A percentile compares a stretch with the other conserved stretches of the same genome.
Evolutionary conservation across 1,284 basidiomycete species (phyloP).

Genomic region (Fistulinella cinereoalba): DNA sequence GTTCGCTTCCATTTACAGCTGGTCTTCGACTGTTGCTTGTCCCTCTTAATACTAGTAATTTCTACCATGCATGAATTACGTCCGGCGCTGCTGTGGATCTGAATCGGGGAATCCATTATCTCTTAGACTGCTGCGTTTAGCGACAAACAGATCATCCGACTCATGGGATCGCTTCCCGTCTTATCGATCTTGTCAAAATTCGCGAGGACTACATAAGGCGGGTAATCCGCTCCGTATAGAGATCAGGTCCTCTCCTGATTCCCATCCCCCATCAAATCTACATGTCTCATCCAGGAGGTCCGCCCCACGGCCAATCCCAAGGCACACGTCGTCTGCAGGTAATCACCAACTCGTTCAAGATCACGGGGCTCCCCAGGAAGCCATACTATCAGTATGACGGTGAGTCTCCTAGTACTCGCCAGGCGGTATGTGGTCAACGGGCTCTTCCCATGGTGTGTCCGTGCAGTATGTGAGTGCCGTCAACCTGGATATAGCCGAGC

Average conservation of each 20-base stretch:
- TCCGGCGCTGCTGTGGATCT: slow-evolving; percentile 9
- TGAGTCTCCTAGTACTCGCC: no score
- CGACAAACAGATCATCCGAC: no score
- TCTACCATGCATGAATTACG: slow-evolving; percentile 3
- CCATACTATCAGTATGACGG: slow-evolving; percentile 40
- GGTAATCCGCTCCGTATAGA: no score
- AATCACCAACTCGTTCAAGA: slow-evolving; percentile 27
- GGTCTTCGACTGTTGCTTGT: slow-evolving; percentile 30
- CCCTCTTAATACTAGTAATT: slow-evolving; percentile 27
- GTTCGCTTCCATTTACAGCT: slow-evolving; percentile 28
- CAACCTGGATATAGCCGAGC: slow-evolving; percentile 5
- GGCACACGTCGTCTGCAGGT: slow-evolving; percentile 14
- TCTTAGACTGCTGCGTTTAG: no score
- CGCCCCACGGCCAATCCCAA: slow-evolving; percentile 14
- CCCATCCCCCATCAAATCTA: no score
- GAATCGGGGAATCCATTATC: no score
- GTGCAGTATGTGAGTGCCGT: slow-evolving; percentile 26
- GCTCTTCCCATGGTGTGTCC: slow-evolving; percentile 4
- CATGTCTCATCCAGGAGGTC: slow-evolving; percentile 24
- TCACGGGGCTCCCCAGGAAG: slow-evolving; percentile 30
- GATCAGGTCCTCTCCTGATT: no score
- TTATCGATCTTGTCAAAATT: no score
- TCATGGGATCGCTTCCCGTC: no score
- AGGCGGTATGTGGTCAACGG: slow-evolving; percentile 1
- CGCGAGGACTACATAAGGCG: no score